Evolutionary conservation across 352 stramenopile genomes (phyloP), one percentile per base, ranked within the genome.

Genomic region (Globisporangium paddicum): DNA sequence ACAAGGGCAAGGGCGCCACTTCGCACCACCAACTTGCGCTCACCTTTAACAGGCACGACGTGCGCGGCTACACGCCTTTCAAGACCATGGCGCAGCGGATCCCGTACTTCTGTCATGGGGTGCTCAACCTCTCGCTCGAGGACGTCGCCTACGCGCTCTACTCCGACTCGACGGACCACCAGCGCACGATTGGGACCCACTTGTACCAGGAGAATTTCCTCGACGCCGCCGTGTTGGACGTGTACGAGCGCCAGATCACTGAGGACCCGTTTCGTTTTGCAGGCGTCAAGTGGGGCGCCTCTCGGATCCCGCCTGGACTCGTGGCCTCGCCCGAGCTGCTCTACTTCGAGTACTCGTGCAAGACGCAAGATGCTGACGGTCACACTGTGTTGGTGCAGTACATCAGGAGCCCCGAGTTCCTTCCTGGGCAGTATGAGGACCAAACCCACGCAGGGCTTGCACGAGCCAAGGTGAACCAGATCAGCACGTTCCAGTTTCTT

Each of bases 171-270:
- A 73, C 73, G 5, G 65, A 67, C 35, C 66, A 72, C 16, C 47
- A 66, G 45, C 73, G 73, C n/a, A 68, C 63, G 9, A 60, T 58
- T 19, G 60, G 66, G 26, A 70, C 67, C 19, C 68, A 79, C 41
- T 55, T 84, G 58, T 80, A 81, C 49, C 67, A 78, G 47, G 62
- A 71, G n/a, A 35, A 67, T 19, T 80, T 82, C 48, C 53, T 86
- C 8, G 76, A 82, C 49, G 70, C 58, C 25, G 73, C 60, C 14
- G 63, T 86, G 38, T 49, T 86, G 46, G 67, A 83, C 37, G 68
- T 70, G 11, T 48, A 68, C 47, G 63, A 76, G 54, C 54, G 51
- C 21, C 52, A 62, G 19, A 75, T 57, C 2, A 5, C 11, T 5
- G 55, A 73, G 0, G 76, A 83, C 21, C 64, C 72, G 47, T 77